Evolutionary conservation across 1,139 yeast species (phyloP).

Genomic region (Yarrowia galli): DNA sequence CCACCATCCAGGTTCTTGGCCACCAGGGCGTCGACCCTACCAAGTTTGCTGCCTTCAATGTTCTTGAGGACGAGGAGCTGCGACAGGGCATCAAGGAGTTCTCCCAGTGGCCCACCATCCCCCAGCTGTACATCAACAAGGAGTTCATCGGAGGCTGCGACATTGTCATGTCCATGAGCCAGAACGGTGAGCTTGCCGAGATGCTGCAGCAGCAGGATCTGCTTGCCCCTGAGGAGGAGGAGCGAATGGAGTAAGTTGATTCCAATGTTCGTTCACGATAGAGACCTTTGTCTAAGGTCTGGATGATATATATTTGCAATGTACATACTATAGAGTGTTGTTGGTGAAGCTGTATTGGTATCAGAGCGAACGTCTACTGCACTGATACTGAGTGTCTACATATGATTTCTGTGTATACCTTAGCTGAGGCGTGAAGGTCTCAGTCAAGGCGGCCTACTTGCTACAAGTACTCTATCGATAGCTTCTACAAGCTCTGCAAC

Average conservation of each 20-base stretch:
- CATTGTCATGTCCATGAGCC: constrained; percentile 90
- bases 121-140: constrained; percentile 62
- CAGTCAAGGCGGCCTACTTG: not conserved
- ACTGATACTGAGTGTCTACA: too few relatives aligned
- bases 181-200: constrained; percentile 87
- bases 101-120: constrained; percentile 94
- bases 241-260: constrained; percentile 17
- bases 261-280: not conserved
- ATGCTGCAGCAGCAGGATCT: constrained; percentile 80
- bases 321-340: constrained; percentile 31
- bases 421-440: too few relatives aligned
- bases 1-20: constrained; percentile 90
- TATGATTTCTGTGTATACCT: too few relatives aligned
- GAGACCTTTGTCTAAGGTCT: not conserved
- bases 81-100: constrained; percentile 94
- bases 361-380: not conserved
- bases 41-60: constrained; percentile 96
- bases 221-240: constrained; percentile 73
- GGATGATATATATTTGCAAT: constrained; percentile 32
- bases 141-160: constrained; percentile 99
- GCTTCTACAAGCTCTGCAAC: too few relatives aligned
- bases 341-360: not conserved
- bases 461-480: too few relatives aligned
- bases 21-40: constrained; percentile 97
- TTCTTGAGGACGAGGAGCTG: constrained; percentile 90